These are phyloP conservation scores for Plicaturopsis crispa DNA, from an alignment of 768 basidiomycete genomes.

Conservation along the genomic window DNA sequence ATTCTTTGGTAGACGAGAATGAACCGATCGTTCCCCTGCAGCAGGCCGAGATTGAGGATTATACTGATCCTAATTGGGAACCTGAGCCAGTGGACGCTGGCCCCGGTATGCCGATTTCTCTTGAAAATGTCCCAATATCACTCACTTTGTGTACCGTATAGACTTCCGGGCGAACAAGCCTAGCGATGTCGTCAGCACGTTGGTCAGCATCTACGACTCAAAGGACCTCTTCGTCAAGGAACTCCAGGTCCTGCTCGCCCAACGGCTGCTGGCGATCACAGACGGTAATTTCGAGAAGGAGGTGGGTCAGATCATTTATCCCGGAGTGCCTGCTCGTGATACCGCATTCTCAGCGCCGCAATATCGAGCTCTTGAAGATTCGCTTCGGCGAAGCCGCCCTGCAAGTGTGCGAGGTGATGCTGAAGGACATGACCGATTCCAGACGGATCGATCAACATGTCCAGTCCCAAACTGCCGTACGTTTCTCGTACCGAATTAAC, in stretches of 20 bases:
- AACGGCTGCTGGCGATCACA: slow-evolving; percentile 70
- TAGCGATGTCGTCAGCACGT: slow-evolving; percentile 90
- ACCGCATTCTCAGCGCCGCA: slow-evolving; percentile 57
- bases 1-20: slow-evolving; percentile 78
- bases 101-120: slow-evolving; percentile 59
- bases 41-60: slow-evolving; percentile 76
- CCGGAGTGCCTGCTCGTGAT: background rate
- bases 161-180: slow-evolving; percentile 90
- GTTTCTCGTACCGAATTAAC: slow-evolving; percentile 19
- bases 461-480: slow-evolving; percentile 62
- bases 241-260: slow-evolving; percentile 85
- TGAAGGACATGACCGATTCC: slow-evolving; percentile 95
- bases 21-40: slow-evolving; percentile 75
- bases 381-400: slow-evolving; percentile 91
- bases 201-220: slow-evolving; percentile 96
- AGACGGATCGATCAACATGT: slow-evolving; percentile 84
- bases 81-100: slow-evolving; percentile 97
- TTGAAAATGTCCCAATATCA: background rate
- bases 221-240: slow-evolving; percentile 96
- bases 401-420: slow-evolving; percentile 97
- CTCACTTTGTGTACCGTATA: slow-evolving; percentile 19
- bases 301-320: slow-evolving; percentile 22
- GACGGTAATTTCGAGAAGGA: slow-evolving; percentile 75
- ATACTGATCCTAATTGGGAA: slow-evolving; percentile 87
- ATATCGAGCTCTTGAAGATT: slow-evolving; percentile 90